Conservation (phyloP, 768 basidiomycete genomes). For the Exsudoporus frostii region DNA sequence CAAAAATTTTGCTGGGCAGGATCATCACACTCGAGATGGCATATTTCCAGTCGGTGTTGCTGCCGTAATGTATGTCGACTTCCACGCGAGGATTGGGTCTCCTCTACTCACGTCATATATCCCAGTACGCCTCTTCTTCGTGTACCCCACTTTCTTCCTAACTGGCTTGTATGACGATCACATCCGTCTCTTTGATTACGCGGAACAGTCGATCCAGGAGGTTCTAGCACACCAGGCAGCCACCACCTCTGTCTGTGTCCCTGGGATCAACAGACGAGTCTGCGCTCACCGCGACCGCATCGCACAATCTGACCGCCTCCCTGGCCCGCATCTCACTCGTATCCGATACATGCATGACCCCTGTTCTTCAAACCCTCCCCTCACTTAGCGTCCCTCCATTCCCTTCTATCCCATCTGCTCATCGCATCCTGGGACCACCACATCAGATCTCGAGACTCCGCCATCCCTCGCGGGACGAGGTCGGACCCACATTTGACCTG, state of each 20-base stretch:
- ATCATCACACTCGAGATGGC: too few relatives aligned
- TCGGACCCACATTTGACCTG: constrained; percentile 1
- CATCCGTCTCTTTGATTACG: constrained; percentile 68
- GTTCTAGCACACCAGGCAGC: constrained; percentile 59
- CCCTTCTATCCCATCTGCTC: constrained; percentile 66
- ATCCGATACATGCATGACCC: background rate
- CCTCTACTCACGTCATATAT: background rate
- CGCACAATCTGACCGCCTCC: too few relatives aligned
- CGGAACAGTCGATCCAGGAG: constrained; percentile 47
- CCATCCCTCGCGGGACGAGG: too few relatives aligned
- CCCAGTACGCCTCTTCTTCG: too few relatives aligned
- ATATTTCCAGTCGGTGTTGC: too few relatives aligned
- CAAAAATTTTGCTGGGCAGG: too few relatives aligned
- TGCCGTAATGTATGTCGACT: too few relatives aligned
- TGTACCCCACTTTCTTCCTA: too few relatives aligned
- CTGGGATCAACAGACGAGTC: constrained; percentile 29
- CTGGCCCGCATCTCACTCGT: constrained; percentile 33
- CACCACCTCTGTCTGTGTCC: constrained; percentile 62
- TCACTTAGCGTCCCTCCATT: too few relatives aligned
- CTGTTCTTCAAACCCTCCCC: constrained; percentile 44
- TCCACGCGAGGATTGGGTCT: too few relatives aligned
- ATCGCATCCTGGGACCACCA: constrained; percentile 87
- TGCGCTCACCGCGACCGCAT: constrained; percentile 50
- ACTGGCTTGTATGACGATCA: constrained; percentile 81
- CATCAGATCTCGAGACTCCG: constrained; percentile 77